Evolutionary conservation across 2,329 filamentous ascomycete genomes (phyloP).

Genomic region (Fusarium napiforme): DNA sequence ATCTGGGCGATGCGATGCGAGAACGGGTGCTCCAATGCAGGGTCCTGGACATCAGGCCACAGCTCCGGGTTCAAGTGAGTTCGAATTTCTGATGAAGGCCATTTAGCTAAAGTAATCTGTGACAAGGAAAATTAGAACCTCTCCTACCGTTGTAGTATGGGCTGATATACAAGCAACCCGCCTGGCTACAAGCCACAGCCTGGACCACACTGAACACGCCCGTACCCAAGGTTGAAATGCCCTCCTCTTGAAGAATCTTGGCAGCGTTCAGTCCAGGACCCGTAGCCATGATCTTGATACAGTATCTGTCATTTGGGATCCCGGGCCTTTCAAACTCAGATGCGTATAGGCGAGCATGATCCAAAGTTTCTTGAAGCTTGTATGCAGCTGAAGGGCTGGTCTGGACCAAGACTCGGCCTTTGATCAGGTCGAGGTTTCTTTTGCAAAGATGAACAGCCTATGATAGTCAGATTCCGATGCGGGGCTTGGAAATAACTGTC

Average conservation of each 20-base stretch:
- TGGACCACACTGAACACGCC: not conserved
- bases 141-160: not conserved
- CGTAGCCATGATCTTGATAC: too few relatives aligned
- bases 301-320: too few relatives aligned
- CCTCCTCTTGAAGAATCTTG: not conserved
- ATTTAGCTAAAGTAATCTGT: rapidly evolving
- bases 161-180: not conserved
- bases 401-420: too few relatives aligned
- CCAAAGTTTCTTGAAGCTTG: too few relatives aligned
- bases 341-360: too few relatives aligned
- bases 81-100: not conserved
- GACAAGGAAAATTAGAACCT: rapidly evolving
- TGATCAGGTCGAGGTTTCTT: too few relatives aligned
- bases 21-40: not conserved
- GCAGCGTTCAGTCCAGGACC: not conserved
- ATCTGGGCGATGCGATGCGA: not conserved
- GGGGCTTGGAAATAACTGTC: too few relatives aligned
- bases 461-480: too few relatives aligned
- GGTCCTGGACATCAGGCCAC: not conserved
- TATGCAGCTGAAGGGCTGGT: too few relatives aligned
- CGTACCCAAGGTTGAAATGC: not conserved
- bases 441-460: too few relatives aligned
- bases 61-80: not conserved
- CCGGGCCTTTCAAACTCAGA: too few relatives aligned
- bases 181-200: not conserved